Base-by-base conservation (phyloP, 208 protist genomes). In the Novymonas esmeraldas region DNA sequence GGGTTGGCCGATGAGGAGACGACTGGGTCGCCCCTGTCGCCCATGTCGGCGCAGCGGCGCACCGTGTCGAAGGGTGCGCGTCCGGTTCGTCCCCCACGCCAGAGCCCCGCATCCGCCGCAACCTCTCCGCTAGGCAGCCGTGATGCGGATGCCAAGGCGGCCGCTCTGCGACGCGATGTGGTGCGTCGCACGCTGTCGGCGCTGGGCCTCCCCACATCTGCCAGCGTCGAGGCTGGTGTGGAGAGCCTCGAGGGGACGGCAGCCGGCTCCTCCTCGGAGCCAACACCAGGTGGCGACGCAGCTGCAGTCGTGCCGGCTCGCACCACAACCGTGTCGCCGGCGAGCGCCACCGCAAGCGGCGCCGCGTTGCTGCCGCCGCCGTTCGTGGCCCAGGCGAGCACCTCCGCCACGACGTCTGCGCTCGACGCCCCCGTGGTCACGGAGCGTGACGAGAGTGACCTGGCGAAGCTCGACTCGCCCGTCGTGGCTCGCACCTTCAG, bases 51-150 rank as follows among this genome's bases (percentile, higher is more conserved):
- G 6, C 3, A 31, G 60, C 70, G 61, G 10, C 70, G 60, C 1
- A 51, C 64, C 22, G 16, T 75, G 44, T 60, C 62, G 44, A 67
- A 69, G 31, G 70, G 70, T 24, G 70, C 61, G 2, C 70, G 61
- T 1, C 70, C 70, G 28, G 45, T 75, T 24, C 70, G 61, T 4
- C 70, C 54, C 42, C 70, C 60, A 18, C 52, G 36, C 36, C 18
- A 18, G 36, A 41, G 36, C 11, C 36, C 36, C 36, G 18, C 38
- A 11, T 29, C n/a, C 54, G 36, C 36, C 22, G 16, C 54, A 34
- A 28, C 22, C 33, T 1, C 26, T 9, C 3, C 26, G 24, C n/a
- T 45, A 65, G 39, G 41, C 42, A 45, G 54, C 10, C 48, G 29
- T 41, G 22, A 20, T 13, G 36, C 45, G 38, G 36, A 31, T 0